Evolutionary conservation across 306 rosid species (phyloP), one percentile per base, ranked within the genome.

Genomic region (Quercus gilva): DNA sequence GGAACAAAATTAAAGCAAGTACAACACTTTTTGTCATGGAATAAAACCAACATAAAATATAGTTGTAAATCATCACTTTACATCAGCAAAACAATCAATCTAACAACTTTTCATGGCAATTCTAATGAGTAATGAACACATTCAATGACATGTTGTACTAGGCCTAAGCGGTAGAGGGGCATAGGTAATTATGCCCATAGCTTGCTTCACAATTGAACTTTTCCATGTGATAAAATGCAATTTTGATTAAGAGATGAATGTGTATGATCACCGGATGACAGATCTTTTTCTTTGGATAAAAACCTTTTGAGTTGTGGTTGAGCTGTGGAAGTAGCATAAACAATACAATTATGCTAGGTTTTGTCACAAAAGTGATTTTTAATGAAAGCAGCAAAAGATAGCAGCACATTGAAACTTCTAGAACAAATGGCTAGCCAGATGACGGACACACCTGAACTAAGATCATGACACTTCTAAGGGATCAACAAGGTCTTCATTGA

Each of bases 401-500:
- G 64, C 23, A 31, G 17, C 33, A 55, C 26, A 64, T 26, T 43
- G 79, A 57, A 74, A 41, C 26, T 59, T 23, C 10, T 25, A 74
- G 64, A 64, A 20, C 41, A 23, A 28, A 58, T 41, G 55, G 55
- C 41, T 56, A 13, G 58, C 15, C 60, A 64, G 69, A 71, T 55
- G 28, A 20, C 19, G 45, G 33, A 74, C 78, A 9, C 79, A 92
- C 93, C 94, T 88, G 87, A 76, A 81, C 75, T 65, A 76, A 49
- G 71, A 80, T 92, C 88, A 90, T 56, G 90, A 87, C 59, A 81
- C 84, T 81, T 79, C 86, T 63, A 71, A 70, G 53, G 87, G 45
- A 75, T 80, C 88, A 14, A 70, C 79, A 68, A 52, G 59, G 68
- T 76, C 84, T 77, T 86, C 96, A 25, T 73, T 71, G 72, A 90